Evolutionary conservation across 1,139 yeast species (phyloP).

Genomic region (Kodamaea arcana): DNA sequence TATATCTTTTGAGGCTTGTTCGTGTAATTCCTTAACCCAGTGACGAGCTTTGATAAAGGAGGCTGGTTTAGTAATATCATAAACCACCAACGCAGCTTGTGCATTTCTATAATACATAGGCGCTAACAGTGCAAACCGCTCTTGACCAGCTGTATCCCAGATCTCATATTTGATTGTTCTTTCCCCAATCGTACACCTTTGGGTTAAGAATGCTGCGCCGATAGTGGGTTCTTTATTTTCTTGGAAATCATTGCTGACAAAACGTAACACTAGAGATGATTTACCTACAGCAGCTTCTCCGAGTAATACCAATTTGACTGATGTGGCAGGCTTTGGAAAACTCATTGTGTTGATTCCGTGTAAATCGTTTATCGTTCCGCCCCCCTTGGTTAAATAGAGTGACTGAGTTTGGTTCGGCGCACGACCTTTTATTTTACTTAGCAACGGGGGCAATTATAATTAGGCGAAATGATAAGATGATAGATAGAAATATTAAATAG

Average conservation of each 20-base stretch:
- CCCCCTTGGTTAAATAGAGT: conserved; percentile 1
- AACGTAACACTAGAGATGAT: conserved; percentile 85
- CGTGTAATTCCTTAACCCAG: conserved; percentile 96
- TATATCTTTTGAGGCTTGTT: conserved; percentile 88
- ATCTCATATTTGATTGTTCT: conserved; percentile 92
- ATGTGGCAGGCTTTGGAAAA: conserved; percentile 51
- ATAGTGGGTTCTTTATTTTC: conserved; percentile 96
- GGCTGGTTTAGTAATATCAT: conserved; percentile 96
- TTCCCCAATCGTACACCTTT: conserved; percentile 87
- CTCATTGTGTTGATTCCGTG: conserved; percentile 19
- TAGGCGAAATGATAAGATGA: too few species aligned
- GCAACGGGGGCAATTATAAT: too few species aligned
- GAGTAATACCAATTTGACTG: conserved; percentile 82
- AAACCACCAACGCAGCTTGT: conserved; percentile 96
- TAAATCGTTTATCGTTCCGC: conserved; percentile 2
- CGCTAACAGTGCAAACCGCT: conserved; percentile 91
- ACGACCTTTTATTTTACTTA: neutral
- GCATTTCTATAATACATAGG: conserved; percentile 98
- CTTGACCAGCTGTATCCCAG: conserved; percentile 99
- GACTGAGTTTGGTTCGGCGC: neutral
- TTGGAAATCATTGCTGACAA: conserved; percentile 93
- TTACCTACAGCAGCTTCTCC: conserved; percentile 99
- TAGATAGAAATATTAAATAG: too few species aligned
- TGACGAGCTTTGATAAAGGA: conserved; percentile 97
- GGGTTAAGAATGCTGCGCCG: conserved; percentile 96